Base-by-base conservation (phyloP, 768 basidiomycete genomes). In the Tulasnella sp. region DNA sequence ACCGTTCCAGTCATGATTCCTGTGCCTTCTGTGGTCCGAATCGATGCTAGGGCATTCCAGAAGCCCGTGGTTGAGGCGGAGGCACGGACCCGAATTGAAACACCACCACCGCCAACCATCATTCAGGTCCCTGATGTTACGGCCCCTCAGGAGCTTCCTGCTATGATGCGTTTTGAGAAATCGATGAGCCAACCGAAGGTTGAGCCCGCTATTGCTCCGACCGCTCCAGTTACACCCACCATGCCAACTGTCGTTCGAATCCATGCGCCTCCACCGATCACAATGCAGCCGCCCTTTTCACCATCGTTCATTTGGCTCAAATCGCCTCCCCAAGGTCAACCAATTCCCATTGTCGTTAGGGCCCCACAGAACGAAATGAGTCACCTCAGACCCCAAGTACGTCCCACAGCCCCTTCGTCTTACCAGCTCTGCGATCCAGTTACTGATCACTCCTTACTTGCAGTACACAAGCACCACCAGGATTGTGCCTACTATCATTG, bases 221-320 rank as follows among this genome's bases (percentile, higher is more conserved):
- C 49, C 4, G 45, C 58, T 51, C 27, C 58, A 2, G 21, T 47
- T 9, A 21, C 29, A 21, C 30, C 58, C 7, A 21, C 58, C 23
- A 59, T 47, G 15, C 58, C 58, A 2, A 47, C 58, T 8, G 42
- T 59, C 29, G 58, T 59, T 47, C 24, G 58, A 17, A 59, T 59
- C 24, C 58, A 59, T 51, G 24, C 26, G 10, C 55, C 34, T 24
- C 58, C 26, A 7, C 26, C 47, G 32, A 44, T 27, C 13, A 27
- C 44, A 30, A 32, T 32, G 29, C 34, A 38, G 34, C 34, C 5
- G 15, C 7, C 15, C 34, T 5, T 38, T 5, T 13, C 47, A 4
- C 58, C 58, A 29, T 59, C 58, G 9, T 30, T 59, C 24, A 59
- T 59, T 13, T 30, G 58, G 19, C 32, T 59, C 15, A 51, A 17